These are phyloP conservation scores for Ceratocystis papillata DNA, from an alignment of 2,329 filamentous ascomycete genomes.

Conservation along the genomic window DNA sequence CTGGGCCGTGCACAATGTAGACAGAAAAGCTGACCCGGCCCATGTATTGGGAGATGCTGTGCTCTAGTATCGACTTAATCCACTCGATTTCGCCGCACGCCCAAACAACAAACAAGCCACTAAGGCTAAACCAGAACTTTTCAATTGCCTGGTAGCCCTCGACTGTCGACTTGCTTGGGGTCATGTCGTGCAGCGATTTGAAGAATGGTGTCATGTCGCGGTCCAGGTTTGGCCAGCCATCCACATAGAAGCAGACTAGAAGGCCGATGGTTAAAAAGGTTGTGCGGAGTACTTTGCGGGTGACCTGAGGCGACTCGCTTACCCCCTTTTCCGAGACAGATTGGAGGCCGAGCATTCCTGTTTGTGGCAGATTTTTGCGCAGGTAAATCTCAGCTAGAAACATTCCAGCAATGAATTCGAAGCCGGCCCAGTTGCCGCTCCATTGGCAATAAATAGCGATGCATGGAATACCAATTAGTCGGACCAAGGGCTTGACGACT, in stretches of 20 bases:
- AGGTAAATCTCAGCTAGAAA: conserved; percentile 45
- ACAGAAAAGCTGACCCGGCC: conserved; percentile 51
- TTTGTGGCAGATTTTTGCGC: conserved; percentile 29
- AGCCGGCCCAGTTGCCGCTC: conserved; percentile 24
- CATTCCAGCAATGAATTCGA: conserved; percentile 42
- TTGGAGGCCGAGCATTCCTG: conserved; percentile 15
- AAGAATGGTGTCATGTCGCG: conserved; percentile 24
- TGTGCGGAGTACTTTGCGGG: conserved; percentile 7
- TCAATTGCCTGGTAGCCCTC: conserved; percentile 36
- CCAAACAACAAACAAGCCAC: conserved; percentile 43
- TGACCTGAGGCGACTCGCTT: background rate
- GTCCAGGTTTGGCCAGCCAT: conserved; percentile 23
- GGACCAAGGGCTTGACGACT: conserved; percentile 35
- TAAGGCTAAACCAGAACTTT: conserved; percentile 47
- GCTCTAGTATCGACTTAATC: conserved; percentile 44
- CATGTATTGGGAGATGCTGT: conserved; percentile 43
- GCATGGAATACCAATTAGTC: conserved; percentile 36
- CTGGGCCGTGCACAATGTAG: conserved; percentile 44
- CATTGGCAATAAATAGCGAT: conserved; percentile 35
- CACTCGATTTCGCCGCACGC: conserved; percentile 38
- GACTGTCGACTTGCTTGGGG: conserved; percentile 40
- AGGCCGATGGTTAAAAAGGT: conserved; percentile 18
- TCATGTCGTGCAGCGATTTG: conserved; percentile 42
- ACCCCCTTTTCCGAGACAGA: background rate
- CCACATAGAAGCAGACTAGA: conserved; percentile 31